Evolutionary conservation across 345 rosid genomes (phyloP), one percentile per base, ranked within the genome.

Genomic region (Crucihimalaya himalaica): DNA sequence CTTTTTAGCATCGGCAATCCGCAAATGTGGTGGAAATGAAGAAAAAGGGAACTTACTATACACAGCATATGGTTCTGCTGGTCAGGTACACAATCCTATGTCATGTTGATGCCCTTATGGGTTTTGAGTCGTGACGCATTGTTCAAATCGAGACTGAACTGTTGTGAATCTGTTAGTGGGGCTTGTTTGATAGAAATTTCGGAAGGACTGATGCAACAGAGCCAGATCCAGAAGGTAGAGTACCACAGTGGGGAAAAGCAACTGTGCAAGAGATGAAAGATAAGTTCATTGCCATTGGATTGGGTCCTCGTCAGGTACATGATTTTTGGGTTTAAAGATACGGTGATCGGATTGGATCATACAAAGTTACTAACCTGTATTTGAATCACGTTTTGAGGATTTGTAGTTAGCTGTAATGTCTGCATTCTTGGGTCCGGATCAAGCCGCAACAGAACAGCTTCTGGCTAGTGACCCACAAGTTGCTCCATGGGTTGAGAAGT

Each of bases 361-460:
- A n/a, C 13, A 8, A 18, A 31, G 18, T 9, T 20, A 46, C 45
- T 58, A 66, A 66, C 16, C 29, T 16, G 52, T 43, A 8, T 18
- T 32, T 6, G 10, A 18, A 8, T 27, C 48, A 8, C 11, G 27
- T 46, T 31, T 2, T 10, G n/a, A 39, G 29, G 15, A 18, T 28
- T 55, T 63, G 28, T 85, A 93, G 97, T 75, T 91, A 35, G 98
- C 96, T 53, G 97, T 94, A 58, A 86, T 89, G 96, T 94, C 95
- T 51, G 97, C 92, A 11, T 94, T 94, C 88, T 69, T 94, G 85
- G 97, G 98, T 68, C 96, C 96, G 29, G 95, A 94, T 73, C 98
- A 91, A 82, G 56, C 68, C 13, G 91, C 96, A 40, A 88, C 92
- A 2, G 97, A 94, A 81, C 75, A 89, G 52, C 73, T 88, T 12